Base-by-base conservation (phyloP, 495 filamentous ascomycete species). In the Paragyromitra xinjiangensis region DNA sequence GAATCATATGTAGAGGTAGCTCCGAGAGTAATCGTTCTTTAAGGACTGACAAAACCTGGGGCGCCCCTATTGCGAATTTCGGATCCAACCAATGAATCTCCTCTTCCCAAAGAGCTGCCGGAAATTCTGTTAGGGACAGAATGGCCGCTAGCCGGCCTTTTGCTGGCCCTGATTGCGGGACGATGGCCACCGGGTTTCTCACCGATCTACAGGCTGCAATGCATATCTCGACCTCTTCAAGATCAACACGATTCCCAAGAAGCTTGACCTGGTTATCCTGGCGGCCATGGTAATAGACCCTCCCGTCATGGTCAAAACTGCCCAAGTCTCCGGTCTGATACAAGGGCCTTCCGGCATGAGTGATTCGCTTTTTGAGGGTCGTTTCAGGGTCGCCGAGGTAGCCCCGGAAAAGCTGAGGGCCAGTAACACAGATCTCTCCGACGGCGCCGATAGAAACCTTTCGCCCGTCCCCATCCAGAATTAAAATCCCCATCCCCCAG, bases 361-460 rank as follows among this genome's bases (percentile, higher is more conserved):
- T 24, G 19, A 65, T 19, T 26, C 22, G 37, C 70, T 73, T 73
- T 22, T 56, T 65, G 16, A 56, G 45, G 24, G 70, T 65, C 48
- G 24, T 65, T 34, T 37, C 50, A 8, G 50, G 24, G 39, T 73
- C 70, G 16, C 61, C 61, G 26, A 88, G 75, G 67, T 89, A 90
- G 1, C 86, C 87, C 53, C 85, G 82, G 45, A 84, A 87, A 29
- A 90, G 84, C 44, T 87, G 84, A 0, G 87, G 86, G 0, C 88
- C 88, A 76, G 89, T 86, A n/a, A 90, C 83, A 16, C 88, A 83
- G 22, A 90, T 71, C 75, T 89, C 88, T 1, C 88, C 88, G 2
- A 87, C 84, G 7, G 83, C 84, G 34, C 88, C 88, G 16, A 89
- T 82, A 1, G 88, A 87, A 67, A 84, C 82, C 4, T 88, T 83